Evolutionary conservation across 2,329 filamentous ascomycete species (phyloP), one percentile per base, ranked within the genome.

Genomic region (Pseudogymnoascus sp.): DNA sequence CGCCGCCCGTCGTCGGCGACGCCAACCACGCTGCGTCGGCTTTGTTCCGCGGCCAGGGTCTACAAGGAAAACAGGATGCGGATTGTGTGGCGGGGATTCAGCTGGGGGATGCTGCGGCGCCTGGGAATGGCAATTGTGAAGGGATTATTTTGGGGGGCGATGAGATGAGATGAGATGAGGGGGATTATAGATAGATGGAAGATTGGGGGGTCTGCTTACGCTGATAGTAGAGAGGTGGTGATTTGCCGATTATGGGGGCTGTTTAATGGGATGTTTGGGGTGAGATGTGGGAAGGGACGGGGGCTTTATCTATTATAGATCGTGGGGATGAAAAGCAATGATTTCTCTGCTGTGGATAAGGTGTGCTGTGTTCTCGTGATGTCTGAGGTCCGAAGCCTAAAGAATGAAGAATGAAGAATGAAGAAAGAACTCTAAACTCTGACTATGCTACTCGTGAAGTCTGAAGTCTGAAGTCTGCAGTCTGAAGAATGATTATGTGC

Each of bases 21-120:
- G 53, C 53, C 17, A 31, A 23, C 53, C 17, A 31, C 44, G 44
- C 44, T 50, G 44, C 44, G 44, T 28, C 44, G 23, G 44, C 44
- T 33, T n/a, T n/a, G 44, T 50, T 50, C 44, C 44, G 44, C 44
- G 44, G 44, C 44, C 44, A 28, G 23, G 44, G n/a, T n/a, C 44
- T 50, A 50, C 44, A 50, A 50, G 44, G 28, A n/a, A 50, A n/a
- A 50, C 31, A 33, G 31, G 23, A n/a, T 28, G 7, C 44, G 44
- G 44, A 50, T 38, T 38, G 44, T 15, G 44, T 50, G 23, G 44
- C 8, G 21, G 44, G 44, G 44, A 50, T n/a, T n/a, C 44, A 50
- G 44, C 44, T 28, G 44, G 44, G 44, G 44, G 44, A 50, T 50
- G 44, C 44, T 50, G 44, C 44, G 44, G 44, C 44, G 44, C 44